phyloP scores from a whole-genome alignment of 805 yeast genomes.

The Yamadazyma phyllophila region DNA sequence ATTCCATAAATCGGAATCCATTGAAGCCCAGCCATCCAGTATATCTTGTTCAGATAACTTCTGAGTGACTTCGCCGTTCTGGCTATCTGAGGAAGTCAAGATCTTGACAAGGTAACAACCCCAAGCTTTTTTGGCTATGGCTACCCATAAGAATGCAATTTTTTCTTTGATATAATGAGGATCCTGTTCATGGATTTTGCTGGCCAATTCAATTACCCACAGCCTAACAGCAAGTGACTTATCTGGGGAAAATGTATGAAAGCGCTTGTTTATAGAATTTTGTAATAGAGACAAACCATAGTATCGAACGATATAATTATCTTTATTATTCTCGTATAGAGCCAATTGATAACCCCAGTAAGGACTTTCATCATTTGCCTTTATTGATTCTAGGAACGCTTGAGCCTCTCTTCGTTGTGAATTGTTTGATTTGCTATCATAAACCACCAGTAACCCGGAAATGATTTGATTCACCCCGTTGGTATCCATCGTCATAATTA shows the following conservation, averaged over 20 bases:
- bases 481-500: conserved; percentile 13
- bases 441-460: conserved; percentile 72
- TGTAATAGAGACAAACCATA: conserved; percentile 83
- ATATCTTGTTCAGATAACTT: conserved; percentile 45
- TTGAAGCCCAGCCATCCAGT: conserved; percentile 73
- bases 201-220: conserved; percentile 82
- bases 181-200: conserved; percentile 57
- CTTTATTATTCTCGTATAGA: conserved; percentile 51
- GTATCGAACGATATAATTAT: conserved; percentile 76
- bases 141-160: conserved; percentile 86
- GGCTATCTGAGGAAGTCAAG: conserved; percentile 4
- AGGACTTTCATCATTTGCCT: conserved; percentile 79
- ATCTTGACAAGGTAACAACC: conserved; percentile 59
- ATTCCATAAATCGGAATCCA: conserved; percentile 75
- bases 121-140: conserved; percentile 88
- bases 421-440: conserved; percentile 63
- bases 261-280: conserved; percentile 60
- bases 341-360: conserved; percentile 90
- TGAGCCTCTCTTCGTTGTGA: conserved; percentile 55
- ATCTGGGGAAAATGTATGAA: conserved; percentile 51
- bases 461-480: conserved; percentile 70
- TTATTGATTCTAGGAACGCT: conserved; percentile 69
- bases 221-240: conserved; percentile 67
- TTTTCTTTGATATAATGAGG: conserved; percentile 92
- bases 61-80: conserved; percentile 13